Evolutionary conservation across 2,329 filamentous ascomycete genomes (phyloP).

Genomic region (Cephalotrichum gorgonifer): DNA sequence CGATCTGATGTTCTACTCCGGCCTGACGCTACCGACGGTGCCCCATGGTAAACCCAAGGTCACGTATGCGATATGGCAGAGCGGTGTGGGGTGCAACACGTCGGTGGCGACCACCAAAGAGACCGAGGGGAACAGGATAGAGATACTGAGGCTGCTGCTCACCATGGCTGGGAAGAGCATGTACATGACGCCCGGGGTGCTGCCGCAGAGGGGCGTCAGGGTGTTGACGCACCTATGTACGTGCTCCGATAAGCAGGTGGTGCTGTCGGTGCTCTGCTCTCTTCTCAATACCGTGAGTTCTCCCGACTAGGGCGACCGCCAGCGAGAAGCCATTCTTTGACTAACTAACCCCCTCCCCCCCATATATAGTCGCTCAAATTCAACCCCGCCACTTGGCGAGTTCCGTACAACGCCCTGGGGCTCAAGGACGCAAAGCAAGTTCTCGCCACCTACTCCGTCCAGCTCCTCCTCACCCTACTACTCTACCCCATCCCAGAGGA

Average conservation of each 20-base stretch:
- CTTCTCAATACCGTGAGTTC: slow-evolving; percentile 76
- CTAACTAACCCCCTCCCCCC: no score
- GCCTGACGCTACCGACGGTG: slow-evolving; percentile 72
- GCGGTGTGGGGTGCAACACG: slow-evolving; percentile 89
- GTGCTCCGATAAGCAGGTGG: slow-evolving; percentile 80
- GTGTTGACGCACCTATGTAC: slow-evolving; percentile 84
- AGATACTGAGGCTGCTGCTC: slow-evolving; percentile 77
- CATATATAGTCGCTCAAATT: slow-evolving; percentile 71
- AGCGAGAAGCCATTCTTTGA: not conserved
- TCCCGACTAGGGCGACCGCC: not conserved
- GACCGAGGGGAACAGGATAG: slow-evolving; percentile 83
- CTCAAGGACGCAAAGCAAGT: slow-evolving; percentile 87
- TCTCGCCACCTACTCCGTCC: slow-evolving; percentile 82
- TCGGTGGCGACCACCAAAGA: slow-evolving; percentile 82
- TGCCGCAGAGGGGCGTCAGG: slow-evolving; percentile 74
- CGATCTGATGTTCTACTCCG: slow-evolving; percentile 84
- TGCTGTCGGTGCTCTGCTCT: slow-evolving; percentile 84
- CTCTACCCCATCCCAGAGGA: slow-evolving; percentile 82
- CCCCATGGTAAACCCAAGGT: slow-evolving; percentile 67
- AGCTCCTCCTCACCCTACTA: slow-evolving; percentile 76
- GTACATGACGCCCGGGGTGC: slow-evolving; percentile 72
- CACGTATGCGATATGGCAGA: slow-evolving; percentile 94
- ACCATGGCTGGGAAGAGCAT: slow-evolving; percentile 84
- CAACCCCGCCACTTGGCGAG: slow-evolving; percentile 86
- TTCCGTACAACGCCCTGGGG: slow-evolving; percentile 86